Evolutionary conservation across 495 filamentous ascomycete genomes (phyloP).

Genomic region (Hypoxylon cercidicola): DNA sequence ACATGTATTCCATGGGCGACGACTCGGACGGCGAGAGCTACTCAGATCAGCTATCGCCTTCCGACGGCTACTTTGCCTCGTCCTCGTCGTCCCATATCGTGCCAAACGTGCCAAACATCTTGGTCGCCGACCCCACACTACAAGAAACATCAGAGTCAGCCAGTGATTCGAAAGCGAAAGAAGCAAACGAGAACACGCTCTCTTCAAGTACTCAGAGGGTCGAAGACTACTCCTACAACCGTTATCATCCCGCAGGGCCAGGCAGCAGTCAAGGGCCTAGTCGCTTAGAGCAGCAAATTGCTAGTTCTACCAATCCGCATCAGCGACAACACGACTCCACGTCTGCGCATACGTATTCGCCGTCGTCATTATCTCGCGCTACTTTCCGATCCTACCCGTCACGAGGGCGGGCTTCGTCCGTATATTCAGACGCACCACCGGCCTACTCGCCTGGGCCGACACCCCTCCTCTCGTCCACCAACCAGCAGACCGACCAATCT

Average conservation of each 20-base stretch:
- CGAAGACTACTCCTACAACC: constrained; percentile 10
- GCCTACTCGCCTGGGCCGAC: constrained; percentile 57
- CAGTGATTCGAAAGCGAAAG: constrained; percentile 53
- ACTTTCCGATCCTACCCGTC: constrained; percentile 11
- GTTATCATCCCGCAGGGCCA: constrained; percentile 26
- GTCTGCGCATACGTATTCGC: constrained; percentile 39
- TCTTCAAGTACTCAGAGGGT: constrained; percentile 18
- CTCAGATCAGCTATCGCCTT: constrained; percentile 51
- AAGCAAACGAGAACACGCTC: constrained; percentile 49
- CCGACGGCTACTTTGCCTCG: constrained; percentile 56
- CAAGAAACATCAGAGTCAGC: constrained; percentile 39
- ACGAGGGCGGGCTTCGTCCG: constrained; percentile 33
- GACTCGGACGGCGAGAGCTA: constrained; percentile 50
- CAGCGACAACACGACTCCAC: constrained; percentile 21
- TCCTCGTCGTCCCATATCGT: constrained; percentile 48
- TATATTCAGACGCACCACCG: constrained; percentile 57
- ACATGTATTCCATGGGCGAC: constrained; percentile 54
- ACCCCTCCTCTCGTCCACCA: constrained; percentile 30
- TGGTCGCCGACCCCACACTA: constrained; percentile 55
- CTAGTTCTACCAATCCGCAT: constrained; percentile 20
- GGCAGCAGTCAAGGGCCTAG: constrained; percentile 26
- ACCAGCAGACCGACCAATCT: constrained; percentile 10
- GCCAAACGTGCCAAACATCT: constrained; percentile 54
- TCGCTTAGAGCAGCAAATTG: constrained; percentile 22
- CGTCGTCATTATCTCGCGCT: constrained; percentile 40